Evolutionary conservation across 2,329 filamentous ascomycete species (phyloP), one percentile per base, ranked within the genome.

Genomic region (Beauveria varroae): DNA sequence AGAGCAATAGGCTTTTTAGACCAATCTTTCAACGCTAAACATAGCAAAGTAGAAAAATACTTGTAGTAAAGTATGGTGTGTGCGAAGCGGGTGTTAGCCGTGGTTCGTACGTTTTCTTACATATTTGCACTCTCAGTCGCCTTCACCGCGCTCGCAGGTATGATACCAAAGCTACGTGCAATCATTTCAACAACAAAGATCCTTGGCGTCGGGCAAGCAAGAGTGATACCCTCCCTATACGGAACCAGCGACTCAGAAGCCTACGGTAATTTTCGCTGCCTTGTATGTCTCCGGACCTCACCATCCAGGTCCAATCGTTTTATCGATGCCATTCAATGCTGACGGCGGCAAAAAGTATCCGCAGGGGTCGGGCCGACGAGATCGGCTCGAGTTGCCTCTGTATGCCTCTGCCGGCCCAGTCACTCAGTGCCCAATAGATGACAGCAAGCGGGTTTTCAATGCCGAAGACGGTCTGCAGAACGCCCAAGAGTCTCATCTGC

Each of bases 181-280:
- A 78, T 63, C 93, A 97, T 76, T 96, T 96, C 77, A 86, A 87
- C 69, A 90, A 92, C 60, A 96, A 92, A 0, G 91, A 96, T 74
- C 85, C 90, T 62, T 97, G 93, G 90, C 86, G 93, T 63, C 84
- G 84, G 67, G 86, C 89, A 64, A 93, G 93, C 73, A 80, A 90
- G 66, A 82, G 96, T 54, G 85, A 92, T 64, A 79, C 85, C 50
- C 79, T 97, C 85, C 50, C 79, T 97, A 43, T 97, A 96, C 76
- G 84, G 89, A 71, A 93, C 89, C 37, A 96, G 97, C 69, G 91
- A 96, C 63, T 76, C 93, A 24, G 84, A 90, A 2, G 88, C 91
- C 61, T 97, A 93, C 72, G 91, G 96, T 74, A 81, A 88, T 69
- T 88, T 89, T 64, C 81, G 88, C 61, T 81, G 85, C 66, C 80